Percentiles rank a stretch among this genome's conserved stretches.
Conservation (phyloP, 345 rosid genomes). For the Aquilaria yunnanensis region DNA sequence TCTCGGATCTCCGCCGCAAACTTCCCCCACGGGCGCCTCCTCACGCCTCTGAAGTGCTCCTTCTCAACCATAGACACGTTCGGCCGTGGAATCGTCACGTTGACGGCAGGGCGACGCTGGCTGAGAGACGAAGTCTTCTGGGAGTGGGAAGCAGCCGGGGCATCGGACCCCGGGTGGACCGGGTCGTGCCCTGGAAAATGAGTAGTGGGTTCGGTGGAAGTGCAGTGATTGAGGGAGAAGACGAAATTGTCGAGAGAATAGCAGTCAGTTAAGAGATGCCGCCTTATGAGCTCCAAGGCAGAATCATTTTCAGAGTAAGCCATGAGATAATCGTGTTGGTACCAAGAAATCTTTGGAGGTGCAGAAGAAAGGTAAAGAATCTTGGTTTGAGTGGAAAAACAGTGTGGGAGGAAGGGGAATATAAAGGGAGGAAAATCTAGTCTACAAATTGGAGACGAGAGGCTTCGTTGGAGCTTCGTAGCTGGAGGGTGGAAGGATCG, state of each 20-base stretch:
- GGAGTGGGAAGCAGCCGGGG: not conserved
- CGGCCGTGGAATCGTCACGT: conserved; percentile 35
- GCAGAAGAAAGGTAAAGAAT: not conserved
- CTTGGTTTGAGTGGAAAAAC: conserved; percentile 25
- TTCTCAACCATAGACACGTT: conserved; percentile 19
- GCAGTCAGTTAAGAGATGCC: conserved; percentile 57
- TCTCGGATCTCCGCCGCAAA: conserved; percentile 92
- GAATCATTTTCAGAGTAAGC: conserved; percentile 31
- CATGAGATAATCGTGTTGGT: conserved; percentile 1
- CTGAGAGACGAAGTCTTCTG: conserved; percentile 33
- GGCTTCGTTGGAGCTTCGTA: conserved; percentile 21
- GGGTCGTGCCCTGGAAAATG: not conserved
- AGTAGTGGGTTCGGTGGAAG: conserved; percentile 1
- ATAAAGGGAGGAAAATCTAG: conserved; percentile 5
- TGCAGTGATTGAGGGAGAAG: conserved; percentile 16
- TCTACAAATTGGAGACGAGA: not conserved
- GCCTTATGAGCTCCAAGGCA: conserved; percentile 49
- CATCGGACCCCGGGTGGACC: too few species aligned
- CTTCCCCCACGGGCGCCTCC: conserved; percentile 90
- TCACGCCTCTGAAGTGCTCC: conserved; percentile 76
- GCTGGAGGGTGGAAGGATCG: conserved; percentile 27
- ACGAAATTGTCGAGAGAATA: conserved; percentile 31
- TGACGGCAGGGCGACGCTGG: conserved; percentile 58
- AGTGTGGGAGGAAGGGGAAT: conserved; percentile 17
- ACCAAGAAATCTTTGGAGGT: not conserved